These are phyloP conservation scores for Cicer judaicum DNA, from an alignment of 306 rosid species.

Conservation along the genomic window DNA sequence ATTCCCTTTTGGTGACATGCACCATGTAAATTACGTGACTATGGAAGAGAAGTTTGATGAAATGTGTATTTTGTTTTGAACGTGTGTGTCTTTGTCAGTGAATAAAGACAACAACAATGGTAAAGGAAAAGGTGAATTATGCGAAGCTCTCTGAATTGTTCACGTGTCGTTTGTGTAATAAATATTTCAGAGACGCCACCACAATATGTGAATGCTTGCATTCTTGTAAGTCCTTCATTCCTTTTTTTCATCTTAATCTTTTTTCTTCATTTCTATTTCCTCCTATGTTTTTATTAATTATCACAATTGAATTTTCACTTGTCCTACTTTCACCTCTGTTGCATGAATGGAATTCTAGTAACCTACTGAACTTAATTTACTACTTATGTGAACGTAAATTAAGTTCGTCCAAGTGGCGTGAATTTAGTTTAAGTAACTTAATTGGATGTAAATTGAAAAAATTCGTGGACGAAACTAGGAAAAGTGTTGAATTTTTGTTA, in stretches of 20 bases:
- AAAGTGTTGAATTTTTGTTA: neutral
- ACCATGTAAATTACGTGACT: conserved; percentile 56
- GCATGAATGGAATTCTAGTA: too few relatives aligned
- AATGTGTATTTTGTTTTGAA: conserved; percentile 3
- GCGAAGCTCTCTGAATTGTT: conserved; percentile 35
- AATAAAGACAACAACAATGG: conserved; percentile 40
- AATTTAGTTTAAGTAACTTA: too few relatives aligned
- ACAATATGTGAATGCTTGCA: conserved; percentile 53
- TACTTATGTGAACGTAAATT: too few relatives aligned
- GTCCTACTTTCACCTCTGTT: too few relatives aligned
- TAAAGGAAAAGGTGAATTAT: neutral
- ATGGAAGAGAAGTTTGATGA: conserved; percentile 14
- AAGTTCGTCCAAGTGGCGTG: too few relatives aligned
- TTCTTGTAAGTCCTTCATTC: conserved; percentile 46
- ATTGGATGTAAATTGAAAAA: too few relatives aligned
- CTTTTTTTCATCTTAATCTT: neutral
- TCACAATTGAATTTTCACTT: neutral
- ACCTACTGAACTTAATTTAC: too few relatives aligned
- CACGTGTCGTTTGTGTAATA: conserved; percentile 49
- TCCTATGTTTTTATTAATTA: neutral
- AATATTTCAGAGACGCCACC: conserved; percentile 47
- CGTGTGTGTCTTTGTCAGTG: conserved; percentile 45
- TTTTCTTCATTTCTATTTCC: conserved; percentile 29
- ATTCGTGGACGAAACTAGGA: neutral
- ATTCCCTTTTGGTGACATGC: conserved; percentile 53